Conservation (phyloP, 108 stramenopile genomes). For the Cylindrotheca fusiformis region DNA sequence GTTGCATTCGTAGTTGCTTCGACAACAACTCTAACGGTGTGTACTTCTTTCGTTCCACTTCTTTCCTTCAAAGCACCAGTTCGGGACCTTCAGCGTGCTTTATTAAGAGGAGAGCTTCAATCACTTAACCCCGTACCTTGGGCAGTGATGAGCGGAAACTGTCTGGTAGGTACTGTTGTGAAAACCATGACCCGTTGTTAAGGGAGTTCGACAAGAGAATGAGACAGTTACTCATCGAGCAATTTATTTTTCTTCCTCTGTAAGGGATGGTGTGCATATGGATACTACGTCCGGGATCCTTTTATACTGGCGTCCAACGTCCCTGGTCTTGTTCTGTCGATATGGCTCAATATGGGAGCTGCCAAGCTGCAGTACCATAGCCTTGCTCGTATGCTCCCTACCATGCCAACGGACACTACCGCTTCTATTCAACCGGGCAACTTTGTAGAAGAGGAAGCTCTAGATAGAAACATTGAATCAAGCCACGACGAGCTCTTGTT, state of each 20-base stretch:
- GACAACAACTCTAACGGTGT: too few species aligned
- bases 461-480: conserved; percentile 2
- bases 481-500: conserved; percentile 22
- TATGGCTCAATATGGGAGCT: conserved; percentile 82
- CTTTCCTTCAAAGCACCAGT: background rate
- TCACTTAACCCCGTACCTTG: conserved; percentile 67
- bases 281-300: conserved; percentile 50
- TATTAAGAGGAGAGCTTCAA: conserved; percentile 31
- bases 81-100: conserved; percentile 38
- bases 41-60: background rate
- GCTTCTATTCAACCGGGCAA: background rate
- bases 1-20: too few species aligned
- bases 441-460: background rate
- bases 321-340: conserved; percentile 62
- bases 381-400: background rate
- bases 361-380: conserved; percentile 73
- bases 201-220: background rate
- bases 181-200: background rate
- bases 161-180: conserved; percentile 22
- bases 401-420: background rate
- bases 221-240: background rate
- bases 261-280: conserved; percentile 61
- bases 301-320: conserved; percentile 75
- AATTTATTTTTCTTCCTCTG: background rate
- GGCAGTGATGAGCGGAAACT: conserved; percentile 82